A percentile compares a stretch with the other conserved stretches of the same genome.
phyloP scores from a whole-genome alignment of 768 basidiomycete genomes.

The Epithele typhae region DNA sequence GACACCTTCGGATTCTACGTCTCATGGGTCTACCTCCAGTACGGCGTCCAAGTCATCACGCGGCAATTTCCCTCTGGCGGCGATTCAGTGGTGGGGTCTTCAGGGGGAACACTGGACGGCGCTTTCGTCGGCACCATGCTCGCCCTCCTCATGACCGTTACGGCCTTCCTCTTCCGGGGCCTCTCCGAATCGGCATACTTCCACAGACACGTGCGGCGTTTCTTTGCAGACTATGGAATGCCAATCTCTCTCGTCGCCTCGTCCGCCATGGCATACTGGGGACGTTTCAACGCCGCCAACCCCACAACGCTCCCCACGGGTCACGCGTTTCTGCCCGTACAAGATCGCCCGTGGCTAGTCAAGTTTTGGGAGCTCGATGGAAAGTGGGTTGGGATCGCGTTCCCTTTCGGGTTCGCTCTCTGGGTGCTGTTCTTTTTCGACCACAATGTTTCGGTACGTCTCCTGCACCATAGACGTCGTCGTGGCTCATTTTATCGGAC shows the following conservation, averaged over 20 bases:
- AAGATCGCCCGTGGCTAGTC: slow-evolving; percentile 78
- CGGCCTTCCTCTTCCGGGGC: slow-evolving; percentile 69
- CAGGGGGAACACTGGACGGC: slow-evolving; percentile 37
- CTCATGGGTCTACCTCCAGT: slow-evolving; percentile 86
- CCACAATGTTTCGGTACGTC: slow-evolving; percentile 82
- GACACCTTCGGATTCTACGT: slow-evolving; percentile 94
- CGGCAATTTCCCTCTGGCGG: slow-evolving; percentile 50
- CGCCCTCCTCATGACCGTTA: slow-evolving; percentile 71
- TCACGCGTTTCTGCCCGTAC: slow-evolving; percentile 65
- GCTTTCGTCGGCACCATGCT: slow-evolving; percentile 65
- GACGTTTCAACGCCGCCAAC: slow-evolving; percentile 57
- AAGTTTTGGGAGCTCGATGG: slow-evolving; percentile 83
- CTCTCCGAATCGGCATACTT: slow-evolving; percentile 63
- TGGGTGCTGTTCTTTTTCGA: slow-evolving; percentile 96
- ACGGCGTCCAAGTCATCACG: slow-evolving; percentile 80
- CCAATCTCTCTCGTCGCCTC: slow-evolving; percentile 76
- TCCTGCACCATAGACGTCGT: not conserved
- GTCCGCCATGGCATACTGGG: slow-evolving; percentile 85
- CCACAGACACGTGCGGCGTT: slow-evolving; percentile 68
- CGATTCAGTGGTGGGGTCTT: slow-evolving; percentile 11
- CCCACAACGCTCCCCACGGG: slow-evolving; percentile 66
- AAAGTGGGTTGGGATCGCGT: slow-evolving; percentile 85
- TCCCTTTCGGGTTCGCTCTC: slow-evolving; percentile 85
- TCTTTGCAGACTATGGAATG: slow-evolving; percentile 89
- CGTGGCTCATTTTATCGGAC: not conserved